Evolutionary conservation across 148 eudicot species (phyloP).

Genomic region (Polygonum maritimum): DNA sequence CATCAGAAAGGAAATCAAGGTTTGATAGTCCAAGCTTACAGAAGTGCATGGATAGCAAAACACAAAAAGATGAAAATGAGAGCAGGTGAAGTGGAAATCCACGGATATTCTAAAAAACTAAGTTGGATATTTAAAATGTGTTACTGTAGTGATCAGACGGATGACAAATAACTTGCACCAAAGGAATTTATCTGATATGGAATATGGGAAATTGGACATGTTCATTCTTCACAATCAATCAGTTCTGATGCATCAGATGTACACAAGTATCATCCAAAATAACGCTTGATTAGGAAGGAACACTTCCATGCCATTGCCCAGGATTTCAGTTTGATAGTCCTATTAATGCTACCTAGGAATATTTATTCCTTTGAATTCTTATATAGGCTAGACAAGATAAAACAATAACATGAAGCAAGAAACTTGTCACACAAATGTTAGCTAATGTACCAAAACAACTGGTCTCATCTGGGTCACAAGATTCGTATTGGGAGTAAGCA

Average conservation of each 20-base stretch:
- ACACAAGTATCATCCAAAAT: neutral
- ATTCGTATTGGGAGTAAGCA: neutral
- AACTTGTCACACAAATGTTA: neutral
- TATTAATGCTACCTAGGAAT: neutral
- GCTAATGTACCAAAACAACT: neutral
- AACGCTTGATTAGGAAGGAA: neutral
- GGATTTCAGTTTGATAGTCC: neutral
- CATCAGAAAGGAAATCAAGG: neutral
- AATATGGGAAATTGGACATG: neutral
- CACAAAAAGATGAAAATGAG: neutral
- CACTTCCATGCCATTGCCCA: neutral
- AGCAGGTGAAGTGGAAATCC: neutral
- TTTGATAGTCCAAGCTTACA: neutral
- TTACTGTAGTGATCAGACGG: neutral
- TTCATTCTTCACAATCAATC: neutral
- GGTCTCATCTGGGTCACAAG: neutral
- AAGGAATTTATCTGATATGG: neutral
- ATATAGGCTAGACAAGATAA: neutral
- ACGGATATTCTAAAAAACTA: neutral
- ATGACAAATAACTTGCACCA: neutral
- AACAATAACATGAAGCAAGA: neutral
- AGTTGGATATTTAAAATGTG: neutral
- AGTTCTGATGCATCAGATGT: constrained; percentile 2
- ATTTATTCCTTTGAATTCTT: neutral
- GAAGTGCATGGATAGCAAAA: neutral